Evolutionary conservation across 768 basidiomycete species (phyloP).

Genomic region (Paxillus ammoniavirescens): DNA sequence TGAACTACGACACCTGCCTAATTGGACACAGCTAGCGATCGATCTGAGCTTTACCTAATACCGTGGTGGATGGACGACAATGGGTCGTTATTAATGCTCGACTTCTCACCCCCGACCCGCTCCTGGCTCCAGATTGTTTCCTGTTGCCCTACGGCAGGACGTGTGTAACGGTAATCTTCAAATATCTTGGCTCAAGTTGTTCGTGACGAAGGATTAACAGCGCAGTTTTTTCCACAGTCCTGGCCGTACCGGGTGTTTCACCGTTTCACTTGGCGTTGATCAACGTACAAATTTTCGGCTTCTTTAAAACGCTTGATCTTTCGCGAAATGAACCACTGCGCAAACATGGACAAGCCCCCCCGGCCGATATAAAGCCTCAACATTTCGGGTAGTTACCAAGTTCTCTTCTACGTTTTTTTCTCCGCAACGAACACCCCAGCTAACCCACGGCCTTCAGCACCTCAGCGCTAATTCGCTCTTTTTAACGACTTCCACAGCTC

Average conservation of each 20-base stretch:
- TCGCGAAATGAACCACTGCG: conserved; percentile 5
- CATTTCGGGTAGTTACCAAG: not conserved
- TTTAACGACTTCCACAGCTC: conserved; percentile 12
- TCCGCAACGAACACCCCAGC: not conserved
- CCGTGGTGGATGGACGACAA: no score
- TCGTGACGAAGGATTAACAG: not conserved
- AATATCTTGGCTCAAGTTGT: not conserved
- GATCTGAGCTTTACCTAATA: not conserved
- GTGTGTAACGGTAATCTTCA: not conserved
- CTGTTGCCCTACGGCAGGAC: not conserved
- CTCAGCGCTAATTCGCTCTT: conserved; percentile 14
- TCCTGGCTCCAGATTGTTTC: not conserved
- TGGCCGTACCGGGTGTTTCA: not conserved
- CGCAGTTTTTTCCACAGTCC: not conserved
- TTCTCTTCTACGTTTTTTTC: not conserved
- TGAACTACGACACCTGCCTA: conserved; percentile 3
- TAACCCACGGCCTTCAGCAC: conserved; percentile 1
- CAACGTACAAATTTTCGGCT: not conserved
- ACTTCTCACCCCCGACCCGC: not conserved
- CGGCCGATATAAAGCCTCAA: conserved; percentile 18
- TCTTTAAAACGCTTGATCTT: not conserved
- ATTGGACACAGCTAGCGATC: not conserved
- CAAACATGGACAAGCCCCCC: conserved; percentile 24
- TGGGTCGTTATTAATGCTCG: not conserved
- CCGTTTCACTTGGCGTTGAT: not conserved